Conservation (phyloP, 495 filamentous ascomycete genomes). For the Sporormia fimetaria region DNA sequence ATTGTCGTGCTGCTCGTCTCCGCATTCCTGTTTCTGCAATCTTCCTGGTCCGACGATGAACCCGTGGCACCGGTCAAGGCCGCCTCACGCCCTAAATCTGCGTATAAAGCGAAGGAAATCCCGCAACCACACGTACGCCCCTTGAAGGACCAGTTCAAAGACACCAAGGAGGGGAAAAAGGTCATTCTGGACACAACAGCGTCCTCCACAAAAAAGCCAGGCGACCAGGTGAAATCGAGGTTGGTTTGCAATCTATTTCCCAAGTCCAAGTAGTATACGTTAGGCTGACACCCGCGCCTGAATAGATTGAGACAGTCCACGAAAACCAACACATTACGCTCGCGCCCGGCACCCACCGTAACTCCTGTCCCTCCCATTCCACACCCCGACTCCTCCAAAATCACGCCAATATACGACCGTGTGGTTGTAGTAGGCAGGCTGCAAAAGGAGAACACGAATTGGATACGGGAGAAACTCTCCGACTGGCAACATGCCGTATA, state of each 20-base stretch:
- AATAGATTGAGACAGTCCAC: not conserved
- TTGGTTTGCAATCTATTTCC: not conserved
- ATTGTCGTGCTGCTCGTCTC: too few species aligned
- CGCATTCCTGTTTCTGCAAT: too few species aligned
- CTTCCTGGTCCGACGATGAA: too few species aligned
- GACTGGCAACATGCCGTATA: slow-evolving; percentile 39
- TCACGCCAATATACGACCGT: not conserved
- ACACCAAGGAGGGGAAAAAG: too few species aligned
- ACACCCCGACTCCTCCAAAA: not conserved
- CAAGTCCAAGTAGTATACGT: not conserved
- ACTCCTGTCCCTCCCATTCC: not conserved
- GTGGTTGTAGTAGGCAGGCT: slow-evolving; percentile 6
- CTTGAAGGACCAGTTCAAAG: too few species aligned
- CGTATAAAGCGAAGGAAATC: too few species aligned
- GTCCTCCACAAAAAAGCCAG: too few species aligned
- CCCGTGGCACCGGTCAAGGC: too few species aligned
- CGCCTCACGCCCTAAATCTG: too few species aligned
- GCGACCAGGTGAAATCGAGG: not conserved
- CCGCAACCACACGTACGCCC: too few species aligned
- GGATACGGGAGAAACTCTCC: slow-evolving; percentile 5
- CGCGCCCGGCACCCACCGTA: not conserved
- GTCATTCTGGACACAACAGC: too few species aligned
- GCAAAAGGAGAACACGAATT: slow-evolving; percentile 6
- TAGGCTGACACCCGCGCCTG: not conserved
- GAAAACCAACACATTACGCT: not conserved